These are phyloP conservation scores for Bipolaris bicolor DNA, from an alignment of 2,329 filamentous ascomycete species.

Conservation along the genomic window DNA sequence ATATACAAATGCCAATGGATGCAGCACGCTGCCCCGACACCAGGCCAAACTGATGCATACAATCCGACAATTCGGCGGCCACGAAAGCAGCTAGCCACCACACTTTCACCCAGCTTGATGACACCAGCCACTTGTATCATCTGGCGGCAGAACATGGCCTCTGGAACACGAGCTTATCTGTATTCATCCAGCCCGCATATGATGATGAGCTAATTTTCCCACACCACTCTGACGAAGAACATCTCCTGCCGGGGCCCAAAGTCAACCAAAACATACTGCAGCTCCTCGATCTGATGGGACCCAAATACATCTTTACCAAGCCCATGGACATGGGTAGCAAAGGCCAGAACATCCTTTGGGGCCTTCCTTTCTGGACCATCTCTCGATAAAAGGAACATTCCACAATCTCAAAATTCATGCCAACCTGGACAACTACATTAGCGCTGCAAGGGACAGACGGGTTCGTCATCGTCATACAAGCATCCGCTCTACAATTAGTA, in stretches of 20 bases:
- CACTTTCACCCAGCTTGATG: conserved; percentile 57
- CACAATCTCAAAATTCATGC: conserved; percentile 57
- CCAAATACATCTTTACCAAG: conserved; percentile 47
- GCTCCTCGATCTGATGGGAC: conserved; percentile 55
- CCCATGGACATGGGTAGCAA: conserved; percentile 55
- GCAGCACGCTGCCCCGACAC: conserved; percentile 49
- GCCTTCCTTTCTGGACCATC: too few relatives aligned
- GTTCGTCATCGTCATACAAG: conserved; percentile 9
- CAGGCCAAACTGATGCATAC: conserved; percentile 24
- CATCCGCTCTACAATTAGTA: conserved; percentile 19
- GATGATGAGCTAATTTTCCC: background rate
- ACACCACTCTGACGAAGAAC: conserved; percentile 60
- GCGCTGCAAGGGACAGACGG: conserved; percentile 47
- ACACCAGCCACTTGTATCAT: conserved; percentile 50
- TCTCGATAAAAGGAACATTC: conserved; percentile 50
- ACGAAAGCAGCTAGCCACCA: conserved; percentile 60
- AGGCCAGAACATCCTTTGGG: conserved; percentile 53
- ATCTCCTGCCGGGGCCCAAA: conserved; percentile 55
- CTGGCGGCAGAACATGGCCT: conserved; percentile 54
- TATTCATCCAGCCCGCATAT: background rate
- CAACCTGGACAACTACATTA: conserved; percentile 54
- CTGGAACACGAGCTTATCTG: conserved; percentile 41
- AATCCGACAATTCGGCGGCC: conserved; percentile 44
- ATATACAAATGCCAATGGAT: conserved; percentile 51
- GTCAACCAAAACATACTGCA: conserved; percentile 56